Conservation (phyloP, 345 rosid genomes). For the Populus simonii region DNA sequence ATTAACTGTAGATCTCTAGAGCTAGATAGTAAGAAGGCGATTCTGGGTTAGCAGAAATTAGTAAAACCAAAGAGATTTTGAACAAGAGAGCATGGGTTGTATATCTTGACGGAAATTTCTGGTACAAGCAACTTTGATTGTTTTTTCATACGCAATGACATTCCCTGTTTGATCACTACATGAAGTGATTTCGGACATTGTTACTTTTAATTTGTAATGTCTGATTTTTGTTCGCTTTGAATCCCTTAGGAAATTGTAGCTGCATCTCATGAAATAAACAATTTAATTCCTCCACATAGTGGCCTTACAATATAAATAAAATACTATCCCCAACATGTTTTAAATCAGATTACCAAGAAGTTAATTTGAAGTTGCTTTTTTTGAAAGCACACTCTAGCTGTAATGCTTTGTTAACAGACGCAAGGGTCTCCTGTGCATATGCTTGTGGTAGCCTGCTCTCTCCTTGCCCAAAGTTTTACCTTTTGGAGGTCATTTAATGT, state of each 20-base stretch:
- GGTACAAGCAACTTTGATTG: neutral
- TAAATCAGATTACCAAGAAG: neutral
- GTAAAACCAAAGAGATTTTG: neutral
- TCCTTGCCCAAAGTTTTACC: too few species aligned
- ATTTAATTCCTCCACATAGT: neutral
- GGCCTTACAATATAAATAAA: neutral
- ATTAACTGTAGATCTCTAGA: neutral
- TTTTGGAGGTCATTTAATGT: too few species aligned
- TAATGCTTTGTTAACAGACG: too few species aligned
- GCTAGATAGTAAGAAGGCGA: neutral
- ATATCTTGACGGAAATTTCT: constrained; percentile 2
- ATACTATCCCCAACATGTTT: neutral
- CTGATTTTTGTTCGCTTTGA: neutral
- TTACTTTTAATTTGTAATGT: neutral
- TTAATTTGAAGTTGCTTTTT: neutral
- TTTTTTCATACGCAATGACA: neutral
- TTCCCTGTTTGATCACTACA: neutral
- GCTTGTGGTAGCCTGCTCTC: too few species aligned
- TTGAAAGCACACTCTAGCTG: too few species aligned
- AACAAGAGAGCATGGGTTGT: constrained; percentile 1
- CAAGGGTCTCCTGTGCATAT: too few species aligned
- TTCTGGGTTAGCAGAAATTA: neutral
- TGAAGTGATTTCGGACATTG: neutral
- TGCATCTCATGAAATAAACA: neutral
- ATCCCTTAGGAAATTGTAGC: neutral